Conservation (phyloP, 208 protist species). For the Leishmania turanica region DNA sequence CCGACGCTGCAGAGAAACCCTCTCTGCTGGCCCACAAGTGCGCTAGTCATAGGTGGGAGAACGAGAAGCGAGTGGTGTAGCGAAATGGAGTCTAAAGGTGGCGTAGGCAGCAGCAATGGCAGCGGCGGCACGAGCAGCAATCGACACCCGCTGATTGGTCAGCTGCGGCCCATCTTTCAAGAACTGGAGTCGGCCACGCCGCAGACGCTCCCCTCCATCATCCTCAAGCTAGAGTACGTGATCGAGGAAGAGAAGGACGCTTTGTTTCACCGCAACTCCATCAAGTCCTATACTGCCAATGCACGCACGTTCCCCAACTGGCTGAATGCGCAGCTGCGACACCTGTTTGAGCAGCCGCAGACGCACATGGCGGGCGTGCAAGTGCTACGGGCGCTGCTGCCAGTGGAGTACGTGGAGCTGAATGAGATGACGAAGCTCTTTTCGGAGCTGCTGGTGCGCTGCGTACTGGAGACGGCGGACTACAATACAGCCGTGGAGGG, state of each 20-base stretch:
- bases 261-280: conserved; percentile 70
- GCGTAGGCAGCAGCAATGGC: conserved; percentile 10
- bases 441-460: conserved; percentile 63
- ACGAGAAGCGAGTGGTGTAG: background rate
- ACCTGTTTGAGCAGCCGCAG: conserved; percentile 65
- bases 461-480: conserved; percentile 56
- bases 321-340: conserved; percentile 72
- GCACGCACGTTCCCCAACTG: conserved; percentile 58
- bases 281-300: conserved; percentile 52
- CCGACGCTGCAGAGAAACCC: background rate
- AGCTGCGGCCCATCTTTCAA: conserved; percentile 86
- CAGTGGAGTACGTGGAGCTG: conserved; percentile 80
- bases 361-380: conserved; percentile 73
- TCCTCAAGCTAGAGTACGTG: conserved; percentile 84
- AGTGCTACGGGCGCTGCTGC: conserved; percentile 64
- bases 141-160: conserved; percentile 78
- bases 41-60: background rate
- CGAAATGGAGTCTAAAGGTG: conserved; percentile 25
- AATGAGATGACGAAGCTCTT: conserved; percentile 82
- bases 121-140: conserved; percentile 21
- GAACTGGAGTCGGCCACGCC: conserved; percentile 50
- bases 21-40: background rate
- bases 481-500: conserved; percentile 47
- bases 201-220: conserved; percentile 61
- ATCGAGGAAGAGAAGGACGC: conserved; percentile 88